These are phyloP conservation scores for Chlorella sp. DNA, from an alignment of 139 green algal genomes.

Conservation along the genomic window DNA sequence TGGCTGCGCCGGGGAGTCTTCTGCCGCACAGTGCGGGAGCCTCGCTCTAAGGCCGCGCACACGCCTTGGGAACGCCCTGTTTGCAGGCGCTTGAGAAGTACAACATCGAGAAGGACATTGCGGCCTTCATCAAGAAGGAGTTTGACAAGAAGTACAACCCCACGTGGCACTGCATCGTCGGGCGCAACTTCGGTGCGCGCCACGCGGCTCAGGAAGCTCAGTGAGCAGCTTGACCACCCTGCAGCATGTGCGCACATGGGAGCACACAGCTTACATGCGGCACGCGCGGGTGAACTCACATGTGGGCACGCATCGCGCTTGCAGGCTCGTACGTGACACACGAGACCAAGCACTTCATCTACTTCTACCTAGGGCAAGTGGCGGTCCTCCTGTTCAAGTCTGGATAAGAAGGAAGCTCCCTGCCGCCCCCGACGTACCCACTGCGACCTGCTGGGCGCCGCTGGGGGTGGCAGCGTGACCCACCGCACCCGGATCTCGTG, in stretches of 20 bases:
- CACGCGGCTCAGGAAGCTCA: background rate
- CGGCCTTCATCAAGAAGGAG: slow-evolving; percentile 98
- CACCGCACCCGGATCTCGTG: no score
- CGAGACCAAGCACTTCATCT: slow-evolving; percentile 98
- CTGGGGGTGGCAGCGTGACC: no score
- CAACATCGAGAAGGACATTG: slow-evolving; percentile 99
- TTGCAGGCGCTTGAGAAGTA: slow-evolving; percentile 96
- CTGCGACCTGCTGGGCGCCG: no score
- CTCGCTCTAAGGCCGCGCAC: background rate
- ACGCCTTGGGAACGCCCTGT: no score
- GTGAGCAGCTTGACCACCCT: background rate
- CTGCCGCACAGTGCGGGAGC: background rate
- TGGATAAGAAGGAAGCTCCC: slow-evolving; percentile 58
- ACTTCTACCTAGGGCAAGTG: slow-evolving; percentile 89
- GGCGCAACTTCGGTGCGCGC: slow-evolving; percentile 86
- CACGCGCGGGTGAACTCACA: background rate
- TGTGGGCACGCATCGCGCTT: background rate
- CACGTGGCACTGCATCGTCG: slow-evolving; percentile 99
- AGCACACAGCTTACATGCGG: background rate
- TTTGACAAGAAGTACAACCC: slow-evolving; percentile 97
- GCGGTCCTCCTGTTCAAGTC: slow-evolving; percentile 96
- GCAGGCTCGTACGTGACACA: slow-evolving; percentile 96
- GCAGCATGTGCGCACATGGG: background rate
- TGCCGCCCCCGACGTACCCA: no score
- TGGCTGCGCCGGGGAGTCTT: no score